Evolutionary conservation across 2,329 filamentous ascomycete genomes (phyloP), one percentile per base, ranked within the genome.

Genomic region (Trichoderma citrinoviride): DNA sequence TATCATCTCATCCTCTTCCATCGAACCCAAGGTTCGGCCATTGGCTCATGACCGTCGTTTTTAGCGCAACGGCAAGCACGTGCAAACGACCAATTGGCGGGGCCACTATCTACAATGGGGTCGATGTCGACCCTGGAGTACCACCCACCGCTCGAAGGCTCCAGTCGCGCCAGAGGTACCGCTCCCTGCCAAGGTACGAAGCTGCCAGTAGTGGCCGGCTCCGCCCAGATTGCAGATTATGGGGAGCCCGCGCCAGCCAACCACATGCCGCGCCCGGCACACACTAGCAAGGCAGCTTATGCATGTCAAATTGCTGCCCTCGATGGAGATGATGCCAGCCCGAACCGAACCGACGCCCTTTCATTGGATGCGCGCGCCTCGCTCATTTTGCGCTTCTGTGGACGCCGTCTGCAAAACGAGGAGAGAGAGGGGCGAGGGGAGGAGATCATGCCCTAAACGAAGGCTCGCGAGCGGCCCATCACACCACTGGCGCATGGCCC

Each of bases 291-390:
- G 57, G 57, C 57, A 44, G 21, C 57, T 61, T 61, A 61, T 61
- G 57, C 57, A 61, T 43, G 57, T 61, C 57, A 61, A 61, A 61
- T 60, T 61, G 57, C 57, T 50, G 29, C 19, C 57, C 46, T 52
- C 29, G 25, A 52, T 37, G n/a, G 33, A 17, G 40, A 52, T 27
- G 29, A 52, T 19, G 37, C 25, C 46, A 52, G 52, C 27, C 29
- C 43, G 17, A 37, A 37, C 57, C 17, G 23, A 14, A 14, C 7
- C 33, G 33, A 3, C 3, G 33, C 10, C 37, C 37, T 7, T 7
- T 43, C 33, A 61, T 61, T 61, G 57, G 57, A 61, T 19, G 33
- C 57, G 21, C 29, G 57, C 21, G 44, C 57, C n/a, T 49, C 21
- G 19, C 33, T 50, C 56, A 41, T 49, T 52, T n/a, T 37, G 19